These are phyloP conservation scores for Aspergillus coremiiformis DNA, from an alignment of 495 filamentous ascomycete genomes.

Conservation along the genomic window DNA sequence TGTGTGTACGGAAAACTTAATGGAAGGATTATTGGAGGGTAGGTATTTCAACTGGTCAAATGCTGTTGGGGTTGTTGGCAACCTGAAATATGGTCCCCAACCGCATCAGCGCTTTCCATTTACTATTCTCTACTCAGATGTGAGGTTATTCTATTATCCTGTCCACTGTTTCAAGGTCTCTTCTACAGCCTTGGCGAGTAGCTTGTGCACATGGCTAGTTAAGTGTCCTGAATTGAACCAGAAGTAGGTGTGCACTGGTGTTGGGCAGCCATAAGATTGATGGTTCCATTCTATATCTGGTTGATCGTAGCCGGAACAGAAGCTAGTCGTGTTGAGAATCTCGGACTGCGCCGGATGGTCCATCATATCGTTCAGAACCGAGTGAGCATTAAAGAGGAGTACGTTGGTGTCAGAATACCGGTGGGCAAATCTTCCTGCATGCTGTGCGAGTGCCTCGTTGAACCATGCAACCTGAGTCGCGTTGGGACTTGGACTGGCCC, in stretches of 20 bases:
- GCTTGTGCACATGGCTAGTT: slow-evolving; percentile 37
- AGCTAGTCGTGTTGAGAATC: slow-evolving; percentile 43
- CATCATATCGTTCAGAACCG: slow-evolving; percentile 33
- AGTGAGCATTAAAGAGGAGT: slow-evolving; percentile 40
- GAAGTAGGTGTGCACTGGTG: slow-evolving; percentile 42
- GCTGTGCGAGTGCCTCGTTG: slow-evolving; percentile 25
- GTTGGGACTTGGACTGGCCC: slow-evolving; percentile 33
- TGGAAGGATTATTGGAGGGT: too few species aligned
- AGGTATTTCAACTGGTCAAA: too few species aligned
- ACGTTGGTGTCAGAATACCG: slow-evolving; percentile 26
- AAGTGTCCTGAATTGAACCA: slow-evolving; percentile 48
- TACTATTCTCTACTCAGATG: not conserved
- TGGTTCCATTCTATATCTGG: slow-evolving; percentile 41
- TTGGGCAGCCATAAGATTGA: slow-evolving; percentile 39
- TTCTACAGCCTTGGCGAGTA: slow-evolving; percentile 27
- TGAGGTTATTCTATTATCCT: not conserved
- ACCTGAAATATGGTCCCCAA: too few species aligned
- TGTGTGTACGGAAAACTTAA: too few species aligned
- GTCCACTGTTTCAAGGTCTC: slow-evolving; percentile 17
- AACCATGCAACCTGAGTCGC: slow-evolving; percentile 39
- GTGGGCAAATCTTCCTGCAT: slow-evolving; percentile 17
- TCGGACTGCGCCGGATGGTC: slow-evolving; percentile 37
- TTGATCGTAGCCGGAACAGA: slow-evolving; percentile 42
- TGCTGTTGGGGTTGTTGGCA: too few species aligned
- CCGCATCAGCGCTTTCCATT: not conserved